phyloP scores from a whole-genome alignment of 768 basidiomycete species.

The Termitomyces sp. region DNA sequence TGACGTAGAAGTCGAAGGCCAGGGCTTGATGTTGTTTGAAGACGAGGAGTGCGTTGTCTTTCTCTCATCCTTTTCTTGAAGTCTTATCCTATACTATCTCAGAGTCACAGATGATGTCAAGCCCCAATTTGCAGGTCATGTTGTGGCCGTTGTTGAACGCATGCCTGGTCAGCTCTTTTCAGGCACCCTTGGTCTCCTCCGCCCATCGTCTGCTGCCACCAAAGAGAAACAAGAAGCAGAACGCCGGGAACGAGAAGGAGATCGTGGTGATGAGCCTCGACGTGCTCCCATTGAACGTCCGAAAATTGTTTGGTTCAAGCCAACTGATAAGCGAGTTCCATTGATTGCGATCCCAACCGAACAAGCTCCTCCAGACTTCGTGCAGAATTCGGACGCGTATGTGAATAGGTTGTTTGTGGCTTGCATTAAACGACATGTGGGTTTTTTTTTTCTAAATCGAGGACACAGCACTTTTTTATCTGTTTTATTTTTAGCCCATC shows the following conservation, averaged over 20 bases:
- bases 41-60: slow-evolving; percentile 78
- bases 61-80: slow-evolving; percentile 3
- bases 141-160: slow-evolving; percentile 98
- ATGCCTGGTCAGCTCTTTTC: slow-evolving; percentile 99
- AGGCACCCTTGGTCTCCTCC: slow-evolving; percentile 90
- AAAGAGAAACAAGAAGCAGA: slow-evolving; percentile 99
- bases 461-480: slow-evolving; percentile 17
- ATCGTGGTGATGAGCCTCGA: slow-evolving; percentile 80
- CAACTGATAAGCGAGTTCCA: slow-evolving; percentile 98
- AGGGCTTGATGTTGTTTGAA: slow-evolving; percentile 94
- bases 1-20: slow-evolving; percentile 98
- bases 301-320: slow-evolving; percentile 99
- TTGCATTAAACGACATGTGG: slow-evolving; percentile 95
- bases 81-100: slow-evolving; percentile 8
- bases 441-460: slow-evolving; percentile 30
- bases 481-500: slow-evolving; percentile 55
- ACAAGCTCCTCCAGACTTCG: slow-evolving; percentile 94
- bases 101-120: slow-evolving; percentile 98
- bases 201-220: slow-evolving; percentile 94
- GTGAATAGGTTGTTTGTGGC: slow-evolving; percentile 92
- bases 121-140: slow-evolving; percentile 97
- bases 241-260: slow-evolving; percentile 94
- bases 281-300: slow-evolving; percentile 82
- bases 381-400: slow-evolving; percentile 91
- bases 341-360: slow-evolving; percentile 98